Evolutionary conservation across 495 filamentous ascomycete genomes (phyloP), one percentile per base, ranked within the genome.

Genomic region (Bombardia bombarda): DNA sequence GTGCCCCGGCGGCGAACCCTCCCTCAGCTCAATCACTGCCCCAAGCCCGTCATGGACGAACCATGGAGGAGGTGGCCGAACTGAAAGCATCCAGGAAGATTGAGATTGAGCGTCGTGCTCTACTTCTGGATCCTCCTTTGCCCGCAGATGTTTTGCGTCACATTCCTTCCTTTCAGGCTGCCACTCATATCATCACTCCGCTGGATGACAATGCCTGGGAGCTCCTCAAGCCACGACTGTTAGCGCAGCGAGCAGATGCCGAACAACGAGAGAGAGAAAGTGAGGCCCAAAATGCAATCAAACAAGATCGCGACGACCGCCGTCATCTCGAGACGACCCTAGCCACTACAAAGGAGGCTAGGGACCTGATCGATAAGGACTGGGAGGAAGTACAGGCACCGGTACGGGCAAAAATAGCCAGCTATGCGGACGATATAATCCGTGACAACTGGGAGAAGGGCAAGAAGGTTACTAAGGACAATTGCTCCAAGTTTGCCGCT

Each of bases 361-460:
- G 78, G 49, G 80, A 84, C 40, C 60, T 71, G 14, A 52, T 75
- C 32, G 80, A 83, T 47, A 68, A 73, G 35, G 67, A 77, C 35
- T 86, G 80, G 79, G 83, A 87, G 46, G 74, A 77, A n/a, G 56
- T 69, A 8, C 84, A 87, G 50, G 65, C 68, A 14, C 77, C 80
- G 1, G 48, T 86, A 24, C 77, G 82, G 14, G 68, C 73, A 20
- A 66, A 64, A 18, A 69, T 90, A 13, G 71, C 68, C 42, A 52
- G 60, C 17, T 77, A 76, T 52, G 80, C 83, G 7, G 80, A 86
- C 45, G 76, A 84, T 32, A 65, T 79, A 33, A 80, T 86, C 41
- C 61, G 66, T 13, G 63, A 76, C 41, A 60, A 51, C 17, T 87
- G 82, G 82, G 54, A 61, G 10, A 65, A 69, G 39, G 80, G 74